Evolutionary conservation across 1,139 yeast genomes (phyloP), one percentile per base, ranked within the genome.

Genomic region (Candida mesenterica): DNA sequence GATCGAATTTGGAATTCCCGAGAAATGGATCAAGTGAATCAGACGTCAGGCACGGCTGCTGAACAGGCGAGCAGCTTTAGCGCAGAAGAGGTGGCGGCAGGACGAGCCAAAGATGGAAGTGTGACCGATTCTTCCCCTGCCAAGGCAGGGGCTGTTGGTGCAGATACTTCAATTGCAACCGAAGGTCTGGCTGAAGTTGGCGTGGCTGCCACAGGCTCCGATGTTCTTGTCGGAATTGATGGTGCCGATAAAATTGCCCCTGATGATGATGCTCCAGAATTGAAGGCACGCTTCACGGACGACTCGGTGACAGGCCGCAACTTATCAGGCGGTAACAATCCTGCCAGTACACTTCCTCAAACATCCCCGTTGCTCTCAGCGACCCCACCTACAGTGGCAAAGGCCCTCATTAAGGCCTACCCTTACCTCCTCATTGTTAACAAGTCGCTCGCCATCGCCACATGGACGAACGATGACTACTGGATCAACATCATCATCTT

Each of bases 311-410:
- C n/a, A n/a, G n/a, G n/a, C n/a, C n/a, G n/a, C n/a, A n/a, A 19
- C 36, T 8, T 31, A 38, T 20, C 44, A n/a, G n/a, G n/a, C 14
- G 12, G 26, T 13, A 12, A 15, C 6, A 17, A 26, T 5, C 5
- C 15, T 12, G 15, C 18, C 6, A 25, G 26, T 10, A 38, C 55
- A 16, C 65, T 64, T 44, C 72, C 81, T 7, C 73, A 66, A 39
- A 61, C 75, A 1, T 81, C 89, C 3, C 92, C 92, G 2, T 63
- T 84, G 41, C 65, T 84, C 35, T 75, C 83, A 2, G 79, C 87
- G 1, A 90, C 98, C 0, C 97, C 98, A 1, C 95, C 96, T 3
- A 79, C 90, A 0, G 90, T 90, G 10, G 82, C 96, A 20, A 85
- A 85, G 49, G 86, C 95, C 4, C 69, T 90, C 37, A 77, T 89